Evolutionary conservation across 2,329 filamentous ascomycete genomes (phyloP).

Genomic region (Fusarium dlaminii): DNA sequence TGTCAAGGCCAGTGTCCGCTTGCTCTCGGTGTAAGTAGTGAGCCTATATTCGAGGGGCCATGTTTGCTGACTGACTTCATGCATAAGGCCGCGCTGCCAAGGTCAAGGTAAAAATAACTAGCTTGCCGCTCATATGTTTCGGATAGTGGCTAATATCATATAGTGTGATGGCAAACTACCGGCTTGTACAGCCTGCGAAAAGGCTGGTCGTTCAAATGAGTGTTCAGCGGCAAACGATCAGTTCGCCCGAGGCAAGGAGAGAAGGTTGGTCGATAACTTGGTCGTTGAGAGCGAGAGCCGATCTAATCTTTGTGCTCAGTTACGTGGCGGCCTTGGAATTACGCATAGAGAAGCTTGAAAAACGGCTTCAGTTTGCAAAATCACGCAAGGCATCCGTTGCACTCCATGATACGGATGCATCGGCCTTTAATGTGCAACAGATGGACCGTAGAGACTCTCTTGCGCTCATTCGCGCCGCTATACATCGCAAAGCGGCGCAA

Average conservation of each 20-base stretch:
- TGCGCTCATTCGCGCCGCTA: constrained; percentile 68
- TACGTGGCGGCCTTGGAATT: constrained; percentile 97
- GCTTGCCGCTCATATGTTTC: neutral
- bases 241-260: constrained; percentile 93
- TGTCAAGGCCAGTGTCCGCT: constrained; percentile 82
- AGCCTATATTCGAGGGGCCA: neutral
- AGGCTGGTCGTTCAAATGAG: constrained; percentile 83
- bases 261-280: constrained; percentile 66
- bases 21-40: constrained; percentile 74
- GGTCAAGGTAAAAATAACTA: constrained; percentile 72
- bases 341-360: constrained; percentile 87
- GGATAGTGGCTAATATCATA: constrained; percentile 8
- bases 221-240: constrained; percentile 96
- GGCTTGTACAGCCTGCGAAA: constrained; percentile 94
- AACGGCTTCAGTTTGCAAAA: constrained; percentile 74
- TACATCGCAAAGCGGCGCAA: constrained; percentile 71
- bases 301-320: constrained; percentile 51
- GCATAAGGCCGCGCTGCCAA: constrained; percentile 78
- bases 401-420: constrained; percentile 67
- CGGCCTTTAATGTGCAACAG: constrained; percentile 40
- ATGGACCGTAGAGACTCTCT: constrained; percentile 72
- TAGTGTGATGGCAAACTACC: constrained; percentile 95
- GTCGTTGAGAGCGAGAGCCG: neutral
- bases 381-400: constrained; percentile 76
- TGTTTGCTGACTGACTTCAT: neutral